phyloP scores from a whole-genome alignment of 352 stramenopile genomes.

The Phytophthora pinifolia region DNA sequence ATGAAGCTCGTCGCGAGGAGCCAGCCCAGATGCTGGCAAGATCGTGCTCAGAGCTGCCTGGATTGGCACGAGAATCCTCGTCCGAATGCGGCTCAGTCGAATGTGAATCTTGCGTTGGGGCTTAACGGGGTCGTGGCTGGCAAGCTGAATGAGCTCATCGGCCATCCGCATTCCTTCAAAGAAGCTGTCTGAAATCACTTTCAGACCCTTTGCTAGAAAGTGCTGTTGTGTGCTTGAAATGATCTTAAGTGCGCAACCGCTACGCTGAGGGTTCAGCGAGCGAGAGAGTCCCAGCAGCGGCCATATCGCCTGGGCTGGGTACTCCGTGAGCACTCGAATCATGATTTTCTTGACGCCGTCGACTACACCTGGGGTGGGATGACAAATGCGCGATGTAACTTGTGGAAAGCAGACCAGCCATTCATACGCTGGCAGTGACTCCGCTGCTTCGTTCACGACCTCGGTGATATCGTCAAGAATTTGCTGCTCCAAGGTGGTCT shows the following conservation, averaged over 20 bases:
- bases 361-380: constrained; percentile 86
- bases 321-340: constrained; percentile 89
- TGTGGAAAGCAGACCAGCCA: constrained; percentile 99
- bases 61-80: constrained; percentile 77
- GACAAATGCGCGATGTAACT: constrained; percentile 95
- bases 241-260: constrained; percentile 66
- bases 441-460: constrained; percentile 57
- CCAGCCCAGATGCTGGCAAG: constrained; percentile 61
- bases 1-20: constrained; percentile 52
- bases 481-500: constrained; percentile 55
- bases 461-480: constrained; percentile 69
- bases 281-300: constrained; percentile 93
- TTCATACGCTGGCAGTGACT: constrained; percentile 82
- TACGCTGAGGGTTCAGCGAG: constrained; percentile 84
- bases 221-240: constrained; percentile 61
- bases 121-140: constrained; percentile 83
- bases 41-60: constrained; percentile 78
- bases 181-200: constrained; percentile 84
- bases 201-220: constrained; percentile 57
- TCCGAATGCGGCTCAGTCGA: constrained; percentile 65
- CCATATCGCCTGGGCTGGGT: constrained; percentile 98
- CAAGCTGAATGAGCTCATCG: constrained; percentile 93
- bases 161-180: constrained; percentile 90
- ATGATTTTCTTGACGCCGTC: constrained; percentile 94
- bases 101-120: constrained; percentile 81